Evolutionary conservation across 192 early-diverging fungal species (phyloP), one percentile per base, ranked within the genome.

Genomic region (Entomortierella chlamydospora): DNA sequence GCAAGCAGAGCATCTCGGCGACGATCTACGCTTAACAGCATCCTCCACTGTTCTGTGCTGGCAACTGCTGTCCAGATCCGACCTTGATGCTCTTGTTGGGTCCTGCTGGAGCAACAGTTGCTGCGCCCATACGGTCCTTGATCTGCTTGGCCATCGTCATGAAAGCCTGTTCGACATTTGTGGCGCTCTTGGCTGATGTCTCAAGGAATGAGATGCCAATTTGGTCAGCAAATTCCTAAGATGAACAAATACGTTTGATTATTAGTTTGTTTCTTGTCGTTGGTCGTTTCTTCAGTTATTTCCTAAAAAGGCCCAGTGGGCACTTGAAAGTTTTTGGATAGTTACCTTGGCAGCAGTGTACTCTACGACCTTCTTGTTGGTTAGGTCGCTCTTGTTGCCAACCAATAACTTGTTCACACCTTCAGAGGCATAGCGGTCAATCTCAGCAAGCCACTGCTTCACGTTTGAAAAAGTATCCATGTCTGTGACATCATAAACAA

Each of bases 101-200:
- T 31, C 82, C 68, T 17, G 87, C 72, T 4, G 82, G 61, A 52
- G 70, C 51, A 39, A 86, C 73, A 37, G 68, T 86, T 31, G 84
- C 61, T 20, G 83, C 69, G 28, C 90, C 90, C 90, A 91, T 91
- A 30, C 90, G 91, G 81, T 99, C 98, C 89, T 99, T 99, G 81
- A 99, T 99, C 87, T 99, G 98, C 83, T 96, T 97, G 28, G 98
- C 97, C 98, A 99, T 98, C 28, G 96, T 98, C 91, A 99, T 88
- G 87, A 99, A 99, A 34, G 98, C 98, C 78, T 96, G 94, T 86
- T 99, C 98, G 25, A 98, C 98, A 72, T 98, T 99, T n/a, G 93
- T 93, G 17, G 97, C 91, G 71, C 95, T 93, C 89, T 98, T 99
- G 57, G 98, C 98, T n/a, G 93, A 94, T 13, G 98, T 99, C 82